A percentile compares a stretch with the other conserved stretches of the same genome.
Evolutionary conservation across 345 rosid genomes (phyloP).

Genomic region (Cardamine chenopodiifolia): DNA sequence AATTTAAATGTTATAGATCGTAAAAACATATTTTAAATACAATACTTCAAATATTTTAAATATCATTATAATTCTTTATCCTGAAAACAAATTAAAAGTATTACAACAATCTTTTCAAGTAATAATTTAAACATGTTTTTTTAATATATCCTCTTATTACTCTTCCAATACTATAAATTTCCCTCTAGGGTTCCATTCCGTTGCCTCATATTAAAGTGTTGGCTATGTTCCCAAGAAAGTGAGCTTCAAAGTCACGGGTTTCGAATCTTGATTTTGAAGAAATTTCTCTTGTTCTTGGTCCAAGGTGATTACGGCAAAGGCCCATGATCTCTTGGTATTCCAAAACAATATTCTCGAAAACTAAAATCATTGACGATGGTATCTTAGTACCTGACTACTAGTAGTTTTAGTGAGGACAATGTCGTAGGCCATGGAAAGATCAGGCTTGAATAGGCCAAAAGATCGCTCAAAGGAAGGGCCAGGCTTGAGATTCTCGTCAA

Average conservation of each 20-base stretch:
- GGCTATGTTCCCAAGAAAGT: no score
- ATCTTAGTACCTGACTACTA: slow-evolving; percentile 33
- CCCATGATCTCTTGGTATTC: neutral
- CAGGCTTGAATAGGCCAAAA: slow-evolving; percentile 72
- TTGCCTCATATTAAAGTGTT: neutral
- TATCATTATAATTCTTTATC: no score
- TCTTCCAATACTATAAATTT: no score
- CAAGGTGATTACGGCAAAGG: neutral
- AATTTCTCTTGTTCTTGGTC: neutral
- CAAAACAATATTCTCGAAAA: neutral
- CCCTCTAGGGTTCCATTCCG: neutral
- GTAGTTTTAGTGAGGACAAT: slow-evolving; percentile 60
- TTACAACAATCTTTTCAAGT: no score
- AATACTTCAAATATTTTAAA: no score
- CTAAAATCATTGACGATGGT: slow-evolving; percentile 1
- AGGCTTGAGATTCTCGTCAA: slow-evolving; percentile 76
- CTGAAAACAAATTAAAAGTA: no score
- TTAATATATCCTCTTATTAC: no score
- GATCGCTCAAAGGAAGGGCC: slow-evolving; percentile 74
- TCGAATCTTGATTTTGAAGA: neutral
- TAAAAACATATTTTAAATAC: no score
- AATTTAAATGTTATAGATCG: no score
- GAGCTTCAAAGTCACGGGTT: neutral
- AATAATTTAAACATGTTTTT: no score
- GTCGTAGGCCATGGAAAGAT: slow-evolving; percentile 69